phyloP scores from a whole-genome alignment of 257 asterid species.

The Parsonsia alboflavescens region DNA sequence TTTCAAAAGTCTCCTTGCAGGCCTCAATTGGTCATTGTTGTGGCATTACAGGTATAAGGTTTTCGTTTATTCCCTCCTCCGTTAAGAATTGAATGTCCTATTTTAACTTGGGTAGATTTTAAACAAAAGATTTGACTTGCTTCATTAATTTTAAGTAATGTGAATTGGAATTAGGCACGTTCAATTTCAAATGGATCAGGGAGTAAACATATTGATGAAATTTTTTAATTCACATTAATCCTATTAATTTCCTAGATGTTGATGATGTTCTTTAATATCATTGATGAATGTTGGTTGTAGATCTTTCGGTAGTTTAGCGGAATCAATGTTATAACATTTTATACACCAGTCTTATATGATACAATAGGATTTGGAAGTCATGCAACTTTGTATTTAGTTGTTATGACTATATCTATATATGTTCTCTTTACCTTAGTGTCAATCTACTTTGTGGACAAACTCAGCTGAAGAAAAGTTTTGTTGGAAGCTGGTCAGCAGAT shows the following conservation, averaged over 20 bases:
- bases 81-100: too few relatives aligned
- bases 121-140: too few relatives aligned
- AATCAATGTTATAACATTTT: constrained; percentile 87
- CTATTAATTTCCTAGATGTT: neutral
- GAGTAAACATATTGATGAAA: neutral
- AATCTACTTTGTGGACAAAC: constrained; percentile 13
- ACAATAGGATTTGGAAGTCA: constrained; percentile 70
- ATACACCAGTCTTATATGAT: constrained; percentile 68
- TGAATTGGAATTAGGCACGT: too few relatives aligned
- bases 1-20: constrained; percentile 42
- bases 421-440: constrained; percentile 63
- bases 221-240: neutral
- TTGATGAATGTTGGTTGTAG: constrained; percentile 21
- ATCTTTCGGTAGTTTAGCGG: constrained; percentile 78
- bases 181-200: too few relatives aligned
- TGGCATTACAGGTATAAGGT: constrained; percentile 53
- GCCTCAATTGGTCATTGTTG: constrained; percentile 71
- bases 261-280: neutral
- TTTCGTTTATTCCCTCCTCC: too few relatives aligned
- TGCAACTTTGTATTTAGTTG: constrained; percentile 69
- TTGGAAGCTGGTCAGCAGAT: constrained; percentile 81
- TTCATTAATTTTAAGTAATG: too few relatives aligned
- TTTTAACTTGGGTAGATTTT: too few relatives aligned
- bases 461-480: constrained; percentile 53
- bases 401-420: constrained; percentile 71